Percentiles rank a stretch among this genome's conserved stretches.
Conservation (phyloP, 257 asterid species). For the Solanum sparsipilum region DNA sequence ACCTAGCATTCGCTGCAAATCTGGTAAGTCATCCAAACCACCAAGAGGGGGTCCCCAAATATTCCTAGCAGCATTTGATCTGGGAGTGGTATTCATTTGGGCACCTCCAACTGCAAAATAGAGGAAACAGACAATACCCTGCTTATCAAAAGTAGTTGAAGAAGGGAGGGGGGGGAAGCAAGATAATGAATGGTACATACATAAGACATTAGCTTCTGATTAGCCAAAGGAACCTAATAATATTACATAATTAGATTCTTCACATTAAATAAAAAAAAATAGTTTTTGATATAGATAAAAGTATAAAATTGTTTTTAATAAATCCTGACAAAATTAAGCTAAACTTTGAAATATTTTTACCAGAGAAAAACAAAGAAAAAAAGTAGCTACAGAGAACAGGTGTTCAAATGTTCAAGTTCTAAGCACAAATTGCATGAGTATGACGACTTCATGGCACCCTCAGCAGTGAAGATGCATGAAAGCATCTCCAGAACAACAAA, state of each 20-base stretch:
- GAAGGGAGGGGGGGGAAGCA: neutral
- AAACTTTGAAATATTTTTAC: neutral
- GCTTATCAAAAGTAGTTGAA: neutral
- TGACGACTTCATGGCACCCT: neutral
- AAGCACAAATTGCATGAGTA: neutral
- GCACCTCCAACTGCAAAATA: slow-evolving; percentile 30
- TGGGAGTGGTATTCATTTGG: slow-evolving; percentile 21
- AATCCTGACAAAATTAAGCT: neutral
- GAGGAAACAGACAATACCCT: neutral
- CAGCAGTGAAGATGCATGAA: neutral
- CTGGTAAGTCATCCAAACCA: slow-evolving; percentile 29
- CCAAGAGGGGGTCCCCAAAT: slow-evolving; percentile 18
- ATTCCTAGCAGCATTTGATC: slow-evolving; percentile 22
- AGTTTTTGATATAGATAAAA: neutral
- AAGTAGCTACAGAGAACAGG: neutral
- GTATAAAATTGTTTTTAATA: neutral
- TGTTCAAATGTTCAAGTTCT: neutral
- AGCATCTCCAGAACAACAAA: neutral
- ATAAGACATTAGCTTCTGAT: neutral
- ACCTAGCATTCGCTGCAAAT: slow-evolving; percentile 31
- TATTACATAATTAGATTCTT: neutral
- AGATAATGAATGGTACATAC: neutral
- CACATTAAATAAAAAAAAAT: neutral
- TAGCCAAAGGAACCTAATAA: neutral
- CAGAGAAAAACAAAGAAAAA: neutral